Base-by-base conservation (phyloP, 805 yeast genomes). In the Saccharomycopsis fodiens region DNA sequence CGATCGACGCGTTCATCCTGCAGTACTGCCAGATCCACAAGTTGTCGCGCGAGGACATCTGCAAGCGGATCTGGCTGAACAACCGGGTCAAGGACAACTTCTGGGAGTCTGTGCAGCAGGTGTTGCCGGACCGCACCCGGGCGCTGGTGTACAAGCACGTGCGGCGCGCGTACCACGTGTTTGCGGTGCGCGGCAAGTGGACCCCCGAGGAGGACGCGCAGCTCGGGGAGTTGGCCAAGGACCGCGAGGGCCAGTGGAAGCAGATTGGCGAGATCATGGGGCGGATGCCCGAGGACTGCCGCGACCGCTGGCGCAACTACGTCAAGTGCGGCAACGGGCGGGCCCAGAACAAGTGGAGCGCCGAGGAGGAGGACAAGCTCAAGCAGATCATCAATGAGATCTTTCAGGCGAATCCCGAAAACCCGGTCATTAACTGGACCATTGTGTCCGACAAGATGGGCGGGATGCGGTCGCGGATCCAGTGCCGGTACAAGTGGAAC, bases 281-380 rank as follows among this genome's bases (percentile, higher is more conserved):
- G 12, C 71, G 97, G 57, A 91, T 91, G 97, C 97, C 97, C 0
- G 97, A 91, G 59, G 97, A 91, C 64, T 89, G 97, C 62, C 74
- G 97, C 55, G 97, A 91, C 61, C 72, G 97, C 55, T 91, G 95
- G 95, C 73, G 97, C 62, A 91, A 91, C 60, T 91, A 89, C 59
- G 84, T 89, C 52, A 89, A 89, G 62, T 91, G 97, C 67, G 97
- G 97, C 20, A 70, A 69, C 15, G 76, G 76, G 45, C 70, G 97
- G 52, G 77, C 79, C 6, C 73, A 76, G 41, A 84, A 85, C 60
- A 85, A 83, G 59, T 89, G 97, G 97, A 67, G 82, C 0, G 58
- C 62, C 1, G 78, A 74, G 30, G 96, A 86, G 57, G 97, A 89
- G 59, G 70, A 66, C 16, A 62, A 66, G 43, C 66, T 89, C 50